Conservation (phyloP, 345 rosid genomes). For the Leavenworthia alabamica region DNA sequence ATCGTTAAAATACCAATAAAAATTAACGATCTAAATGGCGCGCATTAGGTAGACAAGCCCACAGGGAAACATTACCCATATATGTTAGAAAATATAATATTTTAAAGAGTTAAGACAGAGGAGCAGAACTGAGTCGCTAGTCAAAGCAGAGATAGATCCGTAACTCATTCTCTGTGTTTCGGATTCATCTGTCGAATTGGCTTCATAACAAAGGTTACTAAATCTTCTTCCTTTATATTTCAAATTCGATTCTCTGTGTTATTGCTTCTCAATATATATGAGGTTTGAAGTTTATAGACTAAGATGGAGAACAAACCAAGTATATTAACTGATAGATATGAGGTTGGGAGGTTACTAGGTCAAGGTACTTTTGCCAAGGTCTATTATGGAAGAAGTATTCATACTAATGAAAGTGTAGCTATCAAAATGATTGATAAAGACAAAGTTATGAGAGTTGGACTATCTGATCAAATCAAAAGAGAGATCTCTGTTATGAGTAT, state of each 20-base stretch:
- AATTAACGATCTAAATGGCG: background rate
- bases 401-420: conserved; percentile 52
- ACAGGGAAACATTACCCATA: background rate
- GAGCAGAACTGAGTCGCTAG: conserved; percentile 5
- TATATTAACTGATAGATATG: conserved; percentile 59
- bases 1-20: background rate
- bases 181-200: background rate
- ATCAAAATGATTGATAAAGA: conserved; percentile 72
- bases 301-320: conserved; percentile 72
- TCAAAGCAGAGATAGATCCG: conserved; percentile 10
- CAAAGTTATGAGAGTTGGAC: conserved; percentile 51
- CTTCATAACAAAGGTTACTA: background rate
- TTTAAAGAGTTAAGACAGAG: background rate
- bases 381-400: conserved; percentile 54
- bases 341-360: conserved; percentile 60
- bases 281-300: conserved; percentile 9
- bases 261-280: background rate
- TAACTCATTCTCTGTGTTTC: background rate
- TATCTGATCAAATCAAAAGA: conserved; percentile 59
- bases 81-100: background rate
- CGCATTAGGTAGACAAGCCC: conserved; percentile 15
- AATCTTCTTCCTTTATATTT: background rate
- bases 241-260: background rate
- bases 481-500: conserved; percentile 75
- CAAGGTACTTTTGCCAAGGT: conserved; percentile 86